Base-by-base conservation (phyloP, 345 rosid genomes). In the Salix arbutifolia region DNA sequence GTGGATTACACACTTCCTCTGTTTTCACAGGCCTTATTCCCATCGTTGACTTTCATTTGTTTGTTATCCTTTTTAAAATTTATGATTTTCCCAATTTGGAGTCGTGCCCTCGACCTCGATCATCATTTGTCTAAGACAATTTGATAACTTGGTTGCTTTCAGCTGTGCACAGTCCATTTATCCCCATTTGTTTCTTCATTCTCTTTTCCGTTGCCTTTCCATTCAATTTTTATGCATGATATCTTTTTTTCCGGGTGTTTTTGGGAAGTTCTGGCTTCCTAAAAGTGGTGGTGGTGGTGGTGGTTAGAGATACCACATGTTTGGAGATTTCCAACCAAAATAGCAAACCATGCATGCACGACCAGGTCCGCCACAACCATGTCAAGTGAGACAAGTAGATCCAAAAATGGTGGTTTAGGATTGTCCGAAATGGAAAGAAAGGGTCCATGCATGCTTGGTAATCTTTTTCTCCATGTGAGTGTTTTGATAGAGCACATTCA, bases 291-390 rank as follows among this genome's bases (percentile, higher is more conserved):
- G 70, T 11, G 26, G 70, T 11, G 14, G 38, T 2, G 4, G 25
- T 69, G 30, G 26, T 69, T 69, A 58, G 69, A 46, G 60, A 74
- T 74, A 26, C 62, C 37, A 42, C 33, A 65, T 31, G 65, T 71
- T 65, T 13, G 56, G 40, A 72, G 60, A 53, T 75, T n/a, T 64
- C 33, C 25, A 58, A 58, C 37, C 62, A 30, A 25, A 69, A 48
- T 73, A 65, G 67, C 62, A 48, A 77, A 38, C 31, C 14, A 33
- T 40, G 40, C 73, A 40, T 26, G 28, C 10, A 23, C 28, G 52
- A 33, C 35, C 73, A 35, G 83, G 85, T 83, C 86, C 87, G 75
- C 87, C 82, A 75, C 76, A 69, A 65, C 33, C 67, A 65, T 67
- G 70, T 56, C 70, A 61, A 74, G 21, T 64, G 76, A 71, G 83